phyloP scores from a whole-genome alignment of 2,329 filamentous ascomycete species.

The Aspergillus quadricinctus region DNA sequence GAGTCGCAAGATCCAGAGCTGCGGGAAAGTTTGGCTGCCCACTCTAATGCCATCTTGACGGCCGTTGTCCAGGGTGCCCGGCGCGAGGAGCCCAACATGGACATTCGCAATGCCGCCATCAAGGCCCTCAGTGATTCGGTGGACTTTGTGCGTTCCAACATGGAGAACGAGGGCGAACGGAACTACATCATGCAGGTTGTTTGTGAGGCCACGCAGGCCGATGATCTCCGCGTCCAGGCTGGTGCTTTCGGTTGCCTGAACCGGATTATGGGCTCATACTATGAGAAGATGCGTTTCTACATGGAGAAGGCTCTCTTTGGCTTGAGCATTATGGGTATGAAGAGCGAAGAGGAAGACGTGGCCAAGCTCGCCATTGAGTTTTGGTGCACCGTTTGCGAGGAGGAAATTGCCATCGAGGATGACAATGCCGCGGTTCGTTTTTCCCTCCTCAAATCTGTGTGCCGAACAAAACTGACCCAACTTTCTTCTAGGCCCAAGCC shows the following conservation, averaged over 20 bases:
- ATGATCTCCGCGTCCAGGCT: constrained; percentile 87
- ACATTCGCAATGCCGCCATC: constrained; percentile 90
- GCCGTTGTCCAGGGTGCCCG: constrained; percentile 95
- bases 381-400: constrained; percentile 99
- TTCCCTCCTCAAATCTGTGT: constrained; percentile 2
- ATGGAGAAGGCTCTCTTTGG: constrained; percentile 99
- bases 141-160: constrained; percentile 97
- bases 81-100: constrained; percentile 88
- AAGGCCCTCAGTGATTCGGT: constrained; percentile 92
- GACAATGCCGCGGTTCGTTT: constrained; percentile 73
- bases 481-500: constrained; percentile 48
- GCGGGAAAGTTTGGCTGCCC: constrained; percentile 70
- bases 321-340: constrained; percentile 97
- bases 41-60: constrained; percentile 96
- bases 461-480: constrained; percentile 3
- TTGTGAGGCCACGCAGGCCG: constrained; percentile 94
- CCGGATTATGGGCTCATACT: constrained; percentile 97
- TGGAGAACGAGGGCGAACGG: constrained; percentile 96
- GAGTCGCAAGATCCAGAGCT: constrained; percentile 89
- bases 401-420: constrained; percentile 96
- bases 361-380: constrained; percentile 98
- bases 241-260: constrained; percentile 96
- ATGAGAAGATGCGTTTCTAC: constrained; percentile 99
- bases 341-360: constrained; percentile 94
- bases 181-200: constrained; percentile 99